Evolutionary conservation across 495 filamentous ascomycete species (phyloP), one percentile per base, ranked within the genome.

Genomic region (Margaritispora aquatica): DNA sequence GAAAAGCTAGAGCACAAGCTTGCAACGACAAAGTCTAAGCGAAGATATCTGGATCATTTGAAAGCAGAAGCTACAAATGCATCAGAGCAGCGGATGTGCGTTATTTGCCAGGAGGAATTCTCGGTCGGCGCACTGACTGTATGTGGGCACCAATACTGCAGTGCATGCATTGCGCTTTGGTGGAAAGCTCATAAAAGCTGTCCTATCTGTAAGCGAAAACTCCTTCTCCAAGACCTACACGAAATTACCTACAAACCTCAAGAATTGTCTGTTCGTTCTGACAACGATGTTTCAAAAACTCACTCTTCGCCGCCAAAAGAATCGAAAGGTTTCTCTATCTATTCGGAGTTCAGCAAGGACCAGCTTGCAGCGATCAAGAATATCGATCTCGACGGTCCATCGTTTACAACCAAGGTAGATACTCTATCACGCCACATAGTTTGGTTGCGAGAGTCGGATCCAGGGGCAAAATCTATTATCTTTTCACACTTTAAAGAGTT

Each of bases 101-200:
- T 93, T 61, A 96, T 97, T 61, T 96, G 92, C 68, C 83, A 87
- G 57, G 74, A 77, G 1, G 61, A 73, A 4, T 92, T 96, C 68
- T 86, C 88, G 64, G 71, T 81, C 46, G 94, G 93, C 46, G 86
- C 92, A 26, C 75, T 98, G 65, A 97, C 93, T 1, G 79, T 87
- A 1, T 98, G 93, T 70, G 93, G 93, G 0, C 93, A 98, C 66
- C 83, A 87, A 57, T 97, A 88, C 65, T 97, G 93, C 73, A 88
- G 85, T 56, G 88, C 88, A 29, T 98, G 94, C 70, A 83, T 97
- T 26, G 73, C 74, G 2, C 55, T 81, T 9, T 98, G 94, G 93
- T 88, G 85, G 73, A 72, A 71, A 51, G 73, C 76, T 52, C 79
- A 86, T 55, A 76, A 69, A 17, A 88, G 74, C 51, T 95, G 90